Base-by-base conservation (phyloP, 1,139 yeast species). In the Yamadazyma kanchanaburiensis region DNA sequence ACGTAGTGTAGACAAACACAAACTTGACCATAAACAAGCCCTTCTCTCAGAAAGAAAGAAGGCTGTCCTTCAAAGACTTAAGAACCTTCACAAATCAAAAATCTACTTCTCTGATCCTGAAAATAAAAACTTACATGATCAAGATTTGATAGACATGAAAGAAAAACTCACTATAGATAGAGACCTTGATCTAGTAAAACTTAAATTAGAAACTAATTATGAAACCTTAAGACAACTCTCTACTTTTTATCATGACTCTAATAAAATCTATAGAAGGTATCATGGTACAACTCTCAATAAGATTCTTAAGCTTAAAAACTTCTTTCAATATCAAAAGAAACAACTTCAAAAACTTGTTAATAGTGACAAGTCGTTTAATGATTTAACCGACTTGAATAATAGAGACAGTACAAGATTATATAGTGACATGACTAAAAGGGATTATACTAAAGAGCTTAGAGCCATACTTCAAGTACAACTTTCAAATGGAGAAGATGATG, bases 191-290 rank as follows among this genome's bases (percentile, higher is more conserved):
- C 51, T 68, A 29, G 38, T 64, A n/a, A 49, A 57, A 21, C 49
- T 63, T 32, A 60, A 56, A 38, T 34, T 64, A n/a, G 46, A 50
- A 22, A 49, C 55, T 32, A 56, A 62, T 34, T 64, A 65, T 40
- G 66, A 64, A 32, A 45, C 52, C 21, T 45, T 66, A 22, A 57
- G 64, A 33, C 52, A 49, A 32, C 55, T 66, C 3, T 43, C 55
- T 24, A 42, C 46, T 2, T 67, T 63, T 35, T 67, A 66, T 37
- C 59, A 63, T 29, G 68, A 66, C 30, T 59, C 68, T 9, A 61
- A 65, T 42, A 52, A 55, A 23, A 51, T 49, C 20, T 68, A 64
- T 45, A 58, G 55, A 33, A 54, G 51, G 35, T 52, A 60, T 46
- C 61, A 60, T 39, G 32, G 38, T 19, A 37, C 52, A 2, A 34